Evolutionary conservation across 2,329 filamentous ascomycete species (phyloP), one percentile per base, ranked within the genome.

Genomic region (Xylaria arbuscula): DNA sequence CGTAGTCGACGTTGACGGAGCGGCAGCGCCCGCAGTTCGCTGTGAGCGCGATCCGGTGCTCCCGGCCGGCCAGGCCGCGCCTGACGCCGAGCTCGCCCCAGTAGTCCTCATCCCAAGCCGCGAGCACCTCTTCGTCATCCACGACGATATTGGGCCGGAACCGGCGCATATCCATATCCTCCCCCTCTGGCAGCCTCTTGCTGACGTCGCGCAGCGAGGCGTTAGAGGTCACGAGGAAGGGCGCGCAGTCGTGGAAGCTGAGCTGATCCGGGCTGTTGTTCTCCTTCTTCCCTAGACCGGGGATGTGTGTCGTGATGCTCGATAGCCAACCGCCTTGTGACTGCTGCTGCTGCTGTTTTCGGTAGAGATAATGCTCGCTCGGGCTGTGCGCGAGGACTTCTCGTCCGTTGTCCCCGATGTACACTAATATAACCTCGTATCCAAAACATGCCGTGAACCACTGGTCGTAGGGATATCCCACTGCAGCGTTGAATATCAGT

Each of bases 61-160:
- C 57, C 22, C 36, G 56, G 7, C 38, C 58, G 8, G 38, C 32
- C 24, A 34, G 15, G 3, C 60, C 24, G 38, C 50, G 64, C 10
- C 42, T n/a, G 47, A 91, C 77, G 17, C 78, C 78, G 40, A 93
- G 78, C 74, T 90, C 88, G 2, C 82, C 86, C 92, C 91, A 94
- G 75, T 86, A 93, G 76, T 94, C 92, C 77, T 94, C 91, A 13
- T 90, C 89, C 76, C 87, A 94, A 0, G 87, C 71, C 17, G 61
- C 79, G 28, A 74, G 73, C 17, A 38, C 51, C 24, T 50, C 51
- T 24, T 63, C 64, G 45, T 87, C 84, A 2, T 88, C 86, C 1
- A 93, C 80, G 1, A 94, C 88, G 55, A 94, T 86, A 76, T 93
- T 94, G 0, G 91, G 90, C 42, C 92, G 87, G 78, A 93, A 92